Evolutionary conservation across 495 filamentous ascomycete genomes (phyloP), one percentile per base, ranked within the genome.

Genomic region (Thermochaetoides thermophila): DNA sequence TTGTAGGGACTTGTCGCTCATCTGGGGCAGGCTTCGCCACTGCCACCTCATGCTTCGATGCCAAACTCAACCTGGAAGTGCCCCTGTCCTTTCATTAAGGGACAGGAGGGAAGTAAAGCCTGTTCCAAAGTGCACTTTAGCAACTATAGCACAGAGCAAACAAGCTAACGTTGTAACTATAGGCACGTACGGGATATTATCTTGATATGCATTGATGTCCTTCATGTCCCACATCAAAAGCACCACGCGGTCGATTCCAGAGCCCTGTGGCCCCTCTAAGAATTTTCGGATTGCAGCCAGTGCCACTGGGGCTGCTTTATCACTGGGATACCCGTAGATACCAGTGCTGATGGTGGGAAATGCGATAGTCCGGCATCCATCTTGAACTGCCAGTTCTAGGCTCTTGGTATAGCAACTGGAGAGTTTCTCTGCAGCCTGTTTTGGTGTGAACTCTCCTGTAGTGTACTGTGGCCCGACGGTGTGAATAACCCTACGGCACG

Each of bases 401-500:
- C 74, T 76, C n/a, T 57, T 70, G 9, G 63, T 61, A 50, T 97
- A 97, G 56, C 10, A 69, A 57, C 31, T 58, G 55, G 25, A 92
- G 62, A 29, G 74, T n/a, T n/a, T n/a, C n/a, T n/a, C n/a, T n/a
- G n/a, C n/a, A n/a, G n/a, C n/a, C n/a, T n/a, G n/a, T n/a, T n/a
- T n/a, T n/a, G n/a, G n/a, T n/a, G n/a, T n/a, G n/a, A n/a, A n/a
- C n/a, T n/a, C n/a, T n/a, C n/a, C n/a, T n/a, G n/a, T n/a, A n/a
- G n/a, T n/a, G n/a, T n/a, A n/a, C n/a, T n/a, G n/a, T n/a, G 87
- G 87, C 0, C 89, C 89, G 2, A 95, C 89, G 23, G 89, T 68
- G 49, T 95, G 89, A 32, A 96, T 91, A 14, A 96, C 68, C 34
- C 75, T 74, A 30, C 71, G 66, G 54, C 70, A 78, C 7, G 82